Base-by-base conservation (phyloP, 2,329 filamentous ascomycete species). In the Orbilia oligospora region DNA sequence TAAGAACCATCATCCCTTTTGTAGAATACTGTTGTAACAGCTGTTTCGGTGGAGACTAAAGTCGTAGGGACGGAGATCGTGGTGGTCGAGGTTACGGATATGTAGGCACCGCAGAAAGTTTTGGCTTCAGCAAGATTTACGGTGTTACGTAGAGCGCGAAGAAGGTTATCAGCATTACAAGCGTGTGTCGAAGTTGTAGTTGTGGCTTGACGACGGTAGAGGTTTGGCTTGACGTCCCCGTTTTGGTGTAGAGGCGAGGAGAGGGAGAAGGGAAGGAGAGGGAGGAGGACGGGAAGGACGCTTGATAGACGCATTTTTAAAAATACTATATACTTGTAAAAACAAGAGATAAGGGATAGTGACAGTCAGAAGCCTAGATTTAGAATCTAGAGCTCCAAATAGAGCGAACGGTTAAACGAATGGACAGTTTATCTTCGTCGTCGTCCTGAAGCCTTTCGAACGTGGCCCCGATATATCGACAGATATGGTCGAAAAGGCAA, bases 121-220 rank as follows among this genome's bases (percentile, higher is more conserved):
- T 12, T 3, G 1, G 51, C 55, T 5, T 49, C 38, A 1, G 36
- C 41, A 14, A 61, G 22, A 22, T 61, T 30, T 12, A 14, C 18
- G 53, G 51, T 58, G 16, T 30, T 36, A 10, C 66, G 53, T 6
- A 70, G 24, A 5, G 51, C 49, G 18, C 66, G 66, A 16, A 70
- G 66, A 38, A 70, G 22, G 27, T 41, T 36, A 27, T 71, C 55
- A 6, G 53, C 41, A 30, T 63, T 71, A 6, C 67, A 71, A 3
- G 33, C 14, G 33, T 38, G 53, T 14, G 16, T 36, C 6, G 20
- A 20, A 38, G 27, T 38, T 12, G 22, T 58, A 38, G 36, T 56
- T 14, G 30, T 61, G 24, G 49, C 30, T n/a, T 68, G 27, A 4
- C 51, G 44, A 3, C 20, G 24, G n/a, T 66, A 48, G n/a, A 41